Conservation (phyloP, 352 stramenopile species). For the Phytopythium litorale region DNA sequence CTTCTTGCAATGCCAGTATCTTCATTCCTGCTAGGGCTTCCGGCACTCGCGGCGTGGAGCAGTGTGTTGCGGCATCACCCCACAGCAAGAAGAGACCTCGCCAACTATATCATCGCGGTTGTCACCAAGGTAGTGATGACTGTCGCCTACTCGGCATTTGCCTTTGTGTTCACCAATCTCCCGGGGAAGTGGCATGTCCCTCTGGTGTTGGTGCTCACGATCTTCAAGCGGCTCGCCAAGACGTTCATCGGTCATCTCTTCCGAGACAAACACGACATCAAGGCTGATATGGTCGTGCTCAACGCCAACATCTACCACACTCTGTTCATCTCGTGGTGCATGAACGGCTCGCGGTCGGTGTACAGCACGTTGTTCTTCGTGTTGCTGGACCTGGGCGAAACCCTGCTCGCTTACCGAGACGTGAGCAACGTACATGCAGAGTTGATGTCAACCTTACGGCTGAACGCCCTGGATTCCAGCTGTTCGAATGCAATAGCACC, state of each 20-base stretch:
- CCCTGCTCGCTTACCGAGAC: conserved; percentile 8
- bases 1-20: conserved; percentile 16
- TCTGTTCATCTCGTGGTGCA: conserved; percentile 22
- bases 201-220: conserved; percentile 14
- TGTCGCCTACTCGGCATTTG: conserved; percentile 20
- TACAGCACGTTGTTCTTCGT: conserved; percentile 20
- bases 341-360: conserved; percentile 14
- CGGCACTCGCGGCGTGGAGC: conserved; percentile 21
- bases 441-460: no score
- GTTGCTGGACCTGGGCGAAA: conserved; percentile 15
- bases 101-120: conserved; percentile 24
- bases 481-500: background rate
- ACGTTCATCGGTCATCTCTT: conserved; percentile 20
- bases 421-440: background rate
- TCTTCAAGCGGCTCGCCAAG: conserved; percentile 21
- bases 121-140: conserved; percentile 28
- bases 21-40: conserved; percentile 14
- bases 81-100: conserved; percentile 11
- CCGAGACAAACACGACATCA: conserved; percentile 16
- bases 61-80: conserved; percentile 12
- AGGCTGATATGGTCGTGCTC: no score
- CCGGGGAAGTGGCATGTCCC: conserved; percentile 3
- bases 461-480: background rate
- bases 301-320: no score
- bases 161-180: conserved; percentile 16